phyloP scores from a whole-genome alignment of 805 yeast genomes.

The Monosporozyma unispora region DNA sequence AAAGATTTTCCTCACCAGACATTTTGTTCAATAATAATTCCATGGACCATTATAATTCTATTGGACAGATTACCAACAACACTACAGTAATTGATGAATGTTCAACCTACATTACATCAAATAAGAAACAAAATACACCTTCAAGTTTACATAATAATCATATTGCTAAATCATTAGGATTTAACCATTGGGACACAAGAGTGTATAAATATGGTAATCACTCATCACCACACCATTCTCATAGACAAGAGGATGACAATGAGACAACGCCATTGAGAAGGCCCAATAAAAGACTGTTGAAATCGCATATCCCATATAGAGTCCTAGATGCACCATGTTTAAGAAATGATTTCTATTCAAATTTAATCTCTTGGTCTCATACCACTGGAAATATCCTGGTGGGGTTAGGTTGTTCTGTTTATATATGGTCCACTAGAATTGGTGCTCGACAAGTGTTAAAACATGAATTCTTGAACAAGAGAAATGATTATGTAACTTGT shows the following conservation, averaged over 20 bases:
- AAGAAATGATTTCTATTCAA: conserved; percentile 69
- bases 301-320: conserved; percentile 37
- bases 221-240: not conserved
- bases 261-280: conserved; percentile 5
- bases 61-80: conserved; percentile 1
- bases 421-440: conserved; percentile 49
- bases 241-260: too few relatives aligned
- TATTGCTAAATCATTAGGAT: conserved; percentile 45
- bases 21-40: conserved; percentile 20
- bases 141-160: conserved; percentile 26
- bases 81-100: not conserved
- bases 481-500: conserved; percentile 41
- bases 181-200: conserved; percentile 10
- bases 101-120: not conserved
- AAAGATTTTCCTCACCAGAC: conserved; percentile 26
- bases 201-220: conserved; percentile 1
- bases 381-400: conserved; percentile 44
- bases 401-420: conserved; percentile 52
- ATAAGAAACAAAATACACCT: conserved; percentile 7
- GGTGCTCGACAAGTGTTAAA: conserved; percentile 39
- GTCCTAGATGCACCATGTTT: conserved; percentile 63
- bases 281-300: conserved; percentile 22
- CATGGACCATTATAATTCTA: conserved; percentile 19
- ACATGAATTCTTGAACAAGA: conserved; percentile 26
- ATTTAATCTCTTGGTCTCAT: conserved; percentile 64